Conservation (phyloP, 495 filamentous ascomycete genomes). For the Daldinia caldariorum region DNA sequence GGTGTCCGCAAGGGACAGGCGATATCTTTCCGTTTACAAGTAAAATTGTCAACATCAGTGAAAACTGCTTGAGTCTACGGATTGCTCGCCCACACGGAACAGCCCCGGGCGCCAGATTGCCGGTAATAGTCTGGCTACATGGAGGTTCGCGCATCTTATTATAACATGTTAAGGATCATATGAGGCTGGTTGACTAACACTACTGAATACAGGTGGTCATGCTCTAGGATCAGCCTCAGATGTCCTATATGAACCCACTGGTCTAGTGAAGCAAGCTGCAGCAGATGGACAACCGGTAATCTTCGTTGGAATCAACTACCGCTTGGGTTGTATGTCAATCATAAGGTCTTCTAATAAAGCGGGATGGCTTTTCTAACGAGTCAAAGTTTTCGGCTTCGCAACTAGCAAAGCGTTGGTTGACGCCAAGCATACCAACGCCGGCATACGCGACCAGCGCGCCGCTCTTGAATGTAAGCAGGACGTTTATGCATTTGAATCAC, state of each 20-base stretch:
- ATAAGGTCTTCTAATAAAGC: neutral
- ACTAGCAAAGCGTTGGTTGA: neutral
- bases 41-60: slow-evolving; percentile 45
- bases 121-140: slow-evolving; percentile 55
- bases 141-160: slow-evolving; percentile 41
- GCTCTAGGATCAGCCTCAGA: neutral
- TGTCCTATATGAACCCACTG: neutral
- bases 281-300: neutral
- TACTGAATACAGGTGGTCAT: neutral
- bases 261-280: neutral
- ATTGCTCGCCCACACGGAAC: slow-evolving; percentile 50
- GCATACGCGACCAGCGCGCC: neutral
- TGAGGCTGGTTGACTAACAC: neutral
- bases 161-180: neutral
- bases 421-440: neutral
- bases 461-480: neutral
- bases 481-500: neutral
- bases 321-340: neutral
- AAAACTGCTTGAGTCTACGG: slow-evolving; percentile 55
- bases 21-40: slow-evolving; percentile 30
- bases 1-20: slow-evolving; percentile 9
- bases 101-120: slow-evolving; percentile 46
- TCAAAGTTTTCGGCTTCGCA: neutral
- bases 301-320: neutral
- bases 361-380: neutral